Percentiles rank a stretch among this genome's conserved stretches.
These are phyloP conservation scores for Neurospora sp. DNA, from an alignment of 495 filamentous ascomycete genomes.

Conservation along the genomic window DNA sequence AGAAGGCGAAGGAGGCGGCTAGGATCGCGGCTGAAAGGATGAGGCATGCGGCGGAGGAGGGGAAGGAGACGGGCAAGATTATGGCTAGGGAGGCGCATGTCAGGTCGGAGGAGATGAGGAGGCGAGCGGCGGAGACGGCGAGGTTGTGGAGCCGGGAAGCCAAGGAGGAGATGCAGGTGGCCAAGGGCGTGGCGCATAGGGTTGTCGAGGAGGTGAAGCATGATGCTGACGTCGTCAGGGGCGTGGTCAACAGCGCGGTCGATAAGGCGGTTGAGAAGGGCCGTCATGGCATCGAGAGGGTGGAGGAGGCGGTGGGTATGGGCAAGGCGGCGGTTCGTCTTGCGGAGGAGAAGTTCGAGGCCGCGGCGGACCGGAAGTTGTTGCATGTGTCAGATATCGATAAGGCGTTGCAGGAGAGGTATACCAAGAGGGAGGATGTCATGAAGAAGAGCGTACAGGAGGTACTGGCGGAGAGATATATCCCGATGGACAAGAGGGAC, in stretches of 20 bases:
- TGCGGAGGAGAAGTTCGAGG: constrained; percentile 16
- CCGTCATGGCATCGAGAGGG: constrained; percentile 13
- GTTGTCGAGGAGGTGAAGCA: neutral
- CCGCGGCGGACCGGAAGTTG: constrained; percentile 17
- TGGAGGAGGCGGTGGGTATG: constrained; percentile 4
- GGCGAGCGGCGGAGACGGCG: constrained; percentile 5
- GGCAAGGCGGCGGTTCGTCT: constrained; percentile 20
- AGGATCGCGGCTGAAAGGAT: constrained; percentile 11
- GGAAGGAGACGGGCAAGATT: constrained; percentile 21
- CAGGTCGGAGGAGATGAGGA: neutral
- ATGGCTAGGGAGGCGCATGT: constrained; percentile 16
- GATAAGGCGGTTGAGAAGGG: constrained; percentile 22
- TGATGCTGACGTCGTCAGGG: constrained; percentile 6
- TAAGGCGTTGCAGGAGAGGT: constrained; percentile 37
- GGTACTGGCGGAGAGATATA: constrained; percentile 37
- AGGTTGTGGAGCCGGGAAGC: constrained; percentile 12
- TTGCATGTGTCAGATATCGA: constrained; percentile 31
- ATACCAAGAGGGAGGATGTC: constrained; percentile 20
- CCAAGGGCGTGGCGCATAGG: constrained; percentile 4
- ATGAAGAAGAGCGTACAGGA: constrained; percentile 33
- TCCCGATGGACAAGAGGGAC: constrained; percentile 31
- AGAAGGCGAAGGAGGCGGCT: constrained; percentile 13
- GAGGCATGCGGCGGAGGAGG: constrained; percentile 16
- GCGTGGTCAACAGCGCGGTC: constrained; percentile 15
- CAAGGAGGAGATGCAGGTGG: constrained; percentile 6